Conservation (phyloP, 2,329 filamentous ascomycete genomes). For the Acrodontium crateriforme region DNA sequence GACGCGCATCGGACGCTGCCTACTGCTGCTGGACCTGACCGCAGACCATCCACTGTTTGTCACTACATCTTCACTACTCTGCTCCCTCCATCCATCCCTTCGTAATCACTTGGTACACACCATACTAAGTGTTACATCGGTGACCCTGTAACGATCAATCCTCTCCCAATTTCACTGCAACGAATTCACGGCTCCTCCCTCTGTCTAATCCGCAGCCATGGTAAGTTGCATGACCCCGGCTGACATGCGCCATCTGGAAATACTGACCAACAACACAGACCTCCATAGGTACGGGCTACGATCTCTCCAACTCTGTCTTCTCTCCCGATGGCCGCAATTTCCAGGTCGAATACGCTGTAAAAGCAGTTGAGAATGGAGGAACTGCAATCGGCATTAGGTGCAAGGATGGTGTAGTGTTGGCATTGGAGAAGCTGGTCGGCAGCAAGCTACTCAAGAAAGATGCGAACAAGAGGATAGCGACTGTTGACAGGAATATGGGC, state of each 20-base stretch:
- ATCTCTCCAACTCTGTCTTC: conserved; percentile 99
- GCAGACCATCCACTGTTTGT: no score
- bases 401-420: conserved; percentile 92
- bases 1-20: no score
- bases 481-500: conserved; percentile 84
- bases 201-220: conserved; percentile 15
- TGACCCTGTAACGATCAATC: no score
- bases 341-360: conserved; percentile 94
- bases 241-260: conserved; percentile 1
- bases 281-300: conserved; percentile 98
- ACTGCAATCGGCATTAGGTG: conserved; percentile 92
- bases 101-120: no score
- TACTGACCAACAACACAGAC: conserved; percentile 44
- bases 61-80: no score
- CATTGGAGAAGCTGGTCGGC: conserved; percentile 88
- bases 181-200: no score
- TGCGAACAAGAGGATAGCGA: conserved; percentile 94
- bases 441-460: conserved; percentile 91
- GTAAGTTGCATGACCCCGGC: conserved; percentile 8
- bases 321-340: conserved; percentile 98
- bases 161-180: no score
- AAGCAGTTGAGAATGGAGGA: conserved; percentile 95
- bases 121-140: no score
- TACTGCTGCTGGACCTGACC: no score
- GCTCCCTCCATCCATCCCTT: no score